Conservation (phyloP, 129 eudicot genomes). For the Rutidosis leptorrhynchoides region DNA sequence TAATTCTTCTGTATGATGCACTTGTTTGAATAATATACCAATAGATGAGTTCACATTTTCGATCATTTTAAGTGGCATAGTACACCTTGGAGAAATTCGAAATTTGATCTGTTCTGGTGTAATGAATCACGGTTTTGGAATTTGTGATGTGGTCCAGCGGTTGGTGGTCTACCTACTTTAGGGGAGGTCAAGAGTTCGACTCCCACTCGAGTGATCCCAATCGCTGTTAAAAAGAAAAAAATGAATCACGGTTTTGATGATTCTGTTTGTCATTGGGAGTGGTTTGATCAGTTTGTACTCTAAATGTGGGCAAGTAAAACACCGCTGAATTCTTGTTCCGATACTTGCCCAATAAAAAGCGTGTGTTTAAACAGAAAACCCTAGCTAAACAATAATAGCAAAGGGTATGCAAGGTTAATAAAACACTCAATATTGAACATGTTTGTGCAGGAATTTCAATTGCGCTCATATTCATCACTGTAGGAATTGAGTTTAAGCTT, state of each 20-base stretch:
- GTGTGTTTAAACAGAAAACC: slow-evolving; percentile 11
- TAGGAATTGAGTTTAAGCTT: no score
- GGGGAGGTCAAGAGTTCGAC: no score
- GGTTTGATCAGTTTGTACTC: slow-evolving; percentile 73
- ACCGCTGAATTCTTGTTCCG: slow-evolving; percentile 48
- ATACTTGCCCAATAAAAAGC: slow-evolving; percentile 43
- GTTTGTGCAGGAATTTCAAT: no score
- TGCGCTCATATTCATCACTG: no score
- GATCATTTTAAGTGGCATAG: slow-evolving; percentile 64
- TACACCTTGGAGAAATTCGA: slow-evolving; percentile 47
- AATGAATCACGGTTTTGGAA: no score
- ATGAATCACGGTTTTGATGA: slow-evolving; percentile 43
- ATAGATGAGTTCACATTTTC: slow-evolving; percentile 84
- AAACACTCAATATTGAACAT: not conserved
- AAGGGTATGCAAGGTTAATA: not conserved
- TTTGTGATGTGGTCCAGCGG: no score
- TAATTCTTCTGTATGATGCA: slow-evolving; percentile 57
- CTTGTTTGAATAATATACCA: slow-evolving; percentile 11
- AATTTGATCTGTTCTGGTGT: slow-evolving; percentile 52
- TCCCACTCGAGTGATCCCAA: no score
- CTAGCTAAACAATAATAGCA: not conserved
- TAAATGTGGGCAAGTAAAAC: slow-evolving; percentile 55
- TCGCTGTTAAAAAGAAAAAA: no score
- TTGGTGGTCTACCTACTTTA: no score
- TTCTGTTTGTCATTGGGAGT: slow-evolving; percentile 61